Percentiles rank a stretch among this genome's conserved stretches.
Evolutionary conservation across 1,139 yeast genomes (phyloP).

Genomic region (Zygosaccharomyces sapae): DNA sequence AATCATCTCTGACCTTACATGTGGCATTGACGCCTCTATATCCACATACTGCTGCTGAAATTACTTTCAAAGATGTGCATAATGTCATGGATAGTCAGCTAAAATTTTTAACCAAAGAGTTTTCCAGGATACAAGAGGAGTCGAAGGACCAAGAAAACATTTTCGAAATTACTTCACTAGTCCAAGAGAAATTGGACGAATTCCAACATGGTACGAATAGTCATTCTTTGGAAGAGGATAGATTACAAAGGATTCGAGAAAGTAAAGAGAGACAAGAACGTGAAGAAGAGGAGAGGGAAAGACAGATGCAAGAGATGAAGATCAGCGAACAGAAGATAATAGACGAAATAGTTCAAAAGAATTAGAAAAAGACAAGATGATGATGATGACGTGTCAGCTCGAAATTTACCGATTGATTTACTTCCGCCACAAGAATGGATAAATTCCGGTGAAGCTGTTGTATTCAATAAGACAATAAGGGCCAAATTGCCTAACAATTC

Average conservation of each 20-base stretch:
- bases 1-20: slow-evolving; percentile 52
- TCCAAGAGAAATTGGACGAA: slow-evolving; percentile 69
- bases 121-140: slow-evolving; percentile 49
- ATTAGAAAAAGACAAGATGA: slow-evolving; percentile 39
- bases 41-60: slow-evolving; percentile 72
- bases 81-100: slow-evolving; percentile 64
- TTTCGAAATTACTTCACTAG: slow-evolving; percentile 64
- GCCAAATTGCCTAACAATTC: slow-evolving; percentile 44
- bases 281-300: slow-evolving; percentile 53
- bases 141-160: slow-evolving; percentile 76
- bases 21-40: slow-evolving; percentile 83
- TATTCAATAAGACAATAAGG: slow-evolving; percentile 63
- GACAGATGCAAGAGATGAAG: slow-evolving; percentile 41
- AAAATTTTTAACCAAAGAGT: slow-evolving; percentile 44
- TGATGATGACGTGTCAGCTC: slow-evolving; percentile 26
- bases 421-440: slow-evolving; percentile 40
- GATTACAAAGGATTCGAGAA: slow-evolving; percentile 58
- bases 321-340: slow-evolving; percentile 35
- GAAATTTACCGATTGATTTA: slow-evolving; percentile 31
- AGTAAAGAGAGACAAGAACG: slow-evolving; percentile 56
- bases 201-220: slow-evolving; percentile 55
- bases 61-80: slow-evolving; percentile 53
- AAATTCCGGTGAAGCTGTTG: slow-evolving; percentile 46
- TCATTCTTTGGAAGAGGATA: slow-evolving; percentile 79
- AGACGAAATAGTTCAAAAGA: slow-evolving; percentile 38